These are phyloP conservation scores for Phaeophleospora eucalypticola DNA, from an alignment of 2,329 filamentous ascomycete species.

Conservation along the genomic window DNA sequence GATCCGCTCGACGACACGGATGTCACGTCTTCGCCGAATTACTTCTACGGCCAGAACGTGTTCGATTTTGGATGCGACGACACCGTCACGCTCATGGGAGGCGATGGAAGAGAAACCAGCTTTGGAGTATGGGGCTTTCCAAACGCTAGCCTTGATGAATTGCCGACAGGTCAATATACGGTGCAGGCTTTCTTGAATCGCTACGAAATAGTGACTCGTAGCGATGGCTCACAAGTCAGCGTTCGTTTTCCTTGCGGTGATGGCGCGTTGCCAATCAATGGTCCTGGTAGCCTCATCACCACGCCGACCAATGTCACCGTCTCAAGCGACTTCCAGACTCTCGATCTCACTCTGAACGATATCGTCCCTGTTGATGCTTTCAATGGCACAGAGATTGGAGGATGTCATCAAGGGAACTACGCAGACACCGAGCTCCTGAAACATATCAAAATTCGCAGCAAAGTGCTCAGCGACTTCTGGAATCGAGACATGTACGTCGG, in stretches of 20 bases:
- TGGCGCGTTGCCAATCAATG: conserved; percentile 30
- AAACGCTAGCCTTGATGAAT: conserved; percentile 30
- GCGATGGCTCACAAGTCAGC: conserved; percentile 35
- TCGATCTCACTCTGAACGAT: conserved; percentile 29
- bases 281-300: conserved; percentile 32
- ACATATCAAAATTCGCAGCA: conserved; percentile 37
- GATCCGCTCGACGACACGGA: conserved; percentile 37
- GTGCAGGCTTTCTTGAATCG: conserved; percentile 36
- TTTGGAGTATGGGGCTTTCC: conserved; percentile 35
- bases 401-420: conserved; percentile 39
- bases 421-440: conserved; percentile 33
- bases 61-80: conserved; percentile 23
- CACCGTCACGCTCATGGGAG: conserved; percentile 28
- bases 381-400: conserved; percentile 35
- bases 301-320: conserved; percentile 26
- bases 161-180: conserved; percentile 32
- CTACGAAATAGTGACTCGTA: conserved; percentile 35
- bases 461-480: conserved; percentile 36
- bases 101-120: conserved; percentile 24
- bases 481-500: conserved; percentile 36
- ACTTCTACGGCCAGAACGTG: conserved; percentile 38
- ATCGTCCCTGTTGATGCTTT: conserved; percentile 25
- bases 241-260: conserved; percentile 38
- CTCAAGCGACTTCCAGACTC: conserved; percentile 27
- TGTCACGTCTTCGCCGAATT: conserved; percentile 33